Percentiles rank a stretch among this genome's conserved stretches.
Evolutionary conservation across 2,329 filamentous ascomycete species (phyloP).

Genomic region (Epichloe aotearoae): DNA sequence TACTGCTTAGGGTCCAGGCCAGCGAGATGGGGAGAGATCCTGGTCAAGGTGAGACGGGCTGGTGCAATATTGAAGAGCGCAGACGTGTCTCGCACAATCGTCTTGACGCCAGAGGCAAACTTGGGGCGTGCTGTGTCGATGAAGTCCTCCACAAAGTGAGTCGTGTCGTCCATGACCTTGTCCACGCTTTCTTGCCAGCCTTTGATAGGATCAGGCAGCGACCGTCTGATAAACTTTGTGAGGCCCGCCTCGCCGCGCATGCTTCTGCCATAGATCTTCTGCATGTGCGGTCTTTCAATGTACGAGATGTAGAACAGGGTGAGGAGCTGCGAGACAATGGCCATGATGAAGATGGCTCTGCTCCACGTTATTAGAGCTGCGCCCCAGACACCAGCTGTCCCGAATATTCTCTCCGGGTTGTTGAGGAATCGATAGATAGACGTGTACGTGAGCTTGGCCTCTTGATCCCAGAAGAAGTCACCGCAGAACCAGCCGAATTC

Average conservation of each 20-base stretch:
- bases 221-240: conserved; percentile 79
- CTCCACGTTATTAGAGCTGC: conserved; percentile 89
- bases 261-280: conserved; percentile 83
- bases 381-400: conserved; percentile 90
- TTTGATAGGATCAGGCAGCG: conserved; percentile 70
- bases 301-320: conserved; percentile 82
- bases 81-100: conserved; percentile 76
- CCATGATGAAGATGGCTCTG: conserved; percentile 72
- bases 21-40: conserved; percentile 65
- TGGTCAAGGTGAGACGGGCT: conserved; percentile 69
- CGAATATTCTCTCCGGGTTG: conserved; percentile 89
- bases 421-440: conserved; percentile 98
- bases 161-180: conserved; percentile 71
- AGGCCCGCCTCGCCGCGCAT: conserved; percentile 80
- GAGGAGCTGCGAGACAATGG: conserved; percentile 71
- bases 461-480: conserved; percentile 93
- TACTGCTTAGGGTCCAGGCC: conserved; percentile 73
- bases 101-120: conserved; percentile 72
- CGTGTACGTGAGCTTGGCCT: conserved; percentile 81
- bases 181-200: conserved; percentile 80
- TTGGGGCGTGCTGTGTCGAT: conserved; percentile 76
- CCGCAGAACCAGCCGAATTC: conserved; percentile 99
- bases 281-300: conserved; percentile 94
- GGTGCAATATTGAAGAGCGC: conserved; percentile 84
- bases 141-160: conserved; percentile 83